Evolutionary conservation across 2,329 filamentous ascomycete genomes (phyloP), one percentile per base, ranked within the genome.

Genomic region (Diaporthe sp.): DNA sequence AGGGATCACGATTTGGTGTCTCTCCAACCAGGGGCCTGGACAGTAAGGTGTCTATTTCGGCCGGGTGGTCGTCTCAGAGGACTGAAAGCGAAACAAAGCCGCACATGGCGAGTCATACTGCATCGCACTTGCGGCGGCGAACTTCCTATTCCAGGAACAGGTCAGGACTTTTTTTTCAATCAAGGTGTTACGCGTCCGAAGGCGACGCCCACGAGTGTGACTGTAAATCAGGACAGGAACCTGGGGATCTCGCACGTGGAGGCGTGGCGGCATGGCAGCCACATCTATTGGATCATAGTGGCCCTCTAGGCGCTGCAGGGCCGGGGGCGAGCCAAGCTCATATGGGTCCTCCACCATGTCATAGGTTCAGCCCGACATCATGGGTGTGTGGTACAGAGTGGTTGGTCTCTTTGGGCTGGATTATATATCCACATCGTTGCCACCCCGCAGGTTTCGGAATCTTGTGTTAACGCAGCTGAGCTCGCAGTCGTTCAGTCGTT

Each of bases 51-150:
- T 37, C 47, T 53, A 68, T 37, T 68, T 68, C 63, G 31, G 47
- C 63, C 47, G 63, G 63, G 47, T 20, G 4, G 65, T 53, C 47
- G 65, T 68, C 65, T 68, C 65, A 68, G 65, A 68, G 65, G 34
- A 22, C 44, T 68, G 47, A 49, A 39, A 68, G 47, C 65, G 47
- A 53, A 53, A 53, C 47, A 22, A 53, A 39, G 31, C 65, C 31
- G 65, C 65, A 68, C 47, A 53, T 20, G 65, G 65, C 65, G 65
- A 68, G 65, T 68, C 65, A 68, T 47, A 68, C 65, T 37, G 47
- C 44, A 53, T 25, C 49, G 22, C 47, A 53, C 65, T 20, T 53
- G 65, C 65, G 53, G 65, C 47, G 65, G 65, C 47, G 47, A 31
- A 31, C 65, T 53, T 39, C 65, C 65, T 68, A 53, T 53, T 68